phyloP scores from a whole-genome alignment of 2,329 filamentous ascomycete species.

The Neoarthrinium moseri region DNA sequence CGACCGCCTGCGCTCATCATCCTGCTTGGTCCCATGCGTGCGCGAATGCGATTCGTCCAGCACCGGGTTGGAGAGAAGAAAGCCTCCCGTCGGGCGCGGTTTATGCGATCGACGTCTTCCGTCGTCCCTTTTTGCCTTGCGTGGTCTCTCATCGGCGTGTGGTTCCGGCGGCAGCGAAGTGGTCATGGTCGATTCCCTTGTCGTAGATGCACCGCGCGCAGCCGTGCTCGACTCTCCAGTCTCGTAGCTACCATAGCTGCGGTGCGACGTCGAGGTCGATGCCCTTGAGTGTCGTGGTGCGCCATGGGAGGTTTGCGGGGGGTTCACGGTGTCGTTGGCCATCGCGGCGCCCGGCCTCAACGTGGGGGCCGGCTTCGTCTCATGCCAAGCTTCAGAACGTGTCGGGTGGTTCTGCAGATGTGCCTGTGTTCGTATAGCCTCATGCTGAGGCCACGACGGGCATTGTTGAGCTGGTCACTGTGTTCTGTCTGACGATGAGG shows the following conservation, averaged over 20 bases:
- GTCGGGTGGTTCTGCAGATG: no score
- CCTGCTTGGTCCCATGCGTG: slow-evolving; percentile 23
- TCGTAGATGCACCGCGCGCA: slow-evolving; percentile 24
- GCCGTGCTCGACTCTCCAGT: slow-evolving; percentile 42
- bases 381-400: neutral
- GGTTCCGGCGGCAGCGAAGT: slow-evolving; percentile 14
- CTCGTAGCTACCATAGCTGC: slow-evolving; percentile 38
- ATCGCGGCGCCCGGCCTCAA: slow-evolving; percentile 8
- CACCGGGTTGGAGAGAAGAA: slow-evolving; percentile 47
- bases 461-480: no score
- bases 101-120: slow-evolving; percentile 34
- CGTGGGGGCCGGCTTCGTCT: neutral
- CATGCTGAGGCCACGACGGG: no score
- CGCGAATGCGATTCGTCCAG: slow-evolving; percentile 20
- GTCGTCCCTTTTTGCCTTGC: slow-evolving; percentile 14
- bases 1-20: slow-evolving; percentile 28
- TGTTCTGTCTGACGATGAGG: no score
- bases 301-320: slow-evolving; percentile 7
- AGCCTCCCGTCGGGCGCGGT: slow-evolving; percentile 46
- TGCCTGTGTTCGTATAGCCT: no score
- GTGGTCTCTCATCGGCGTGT: slow-evolving; percentile 13
- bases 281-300: slow-evolving; percentile 20
- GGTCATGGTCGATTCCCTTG: slow-evolving; percentile 12
- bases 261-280: slow-evolving; percentile 27
- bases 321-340: slow-evolving; percentile 9